Conservation (phyloP, 306 rosid species). For the Begonia masoniana region DNA sequence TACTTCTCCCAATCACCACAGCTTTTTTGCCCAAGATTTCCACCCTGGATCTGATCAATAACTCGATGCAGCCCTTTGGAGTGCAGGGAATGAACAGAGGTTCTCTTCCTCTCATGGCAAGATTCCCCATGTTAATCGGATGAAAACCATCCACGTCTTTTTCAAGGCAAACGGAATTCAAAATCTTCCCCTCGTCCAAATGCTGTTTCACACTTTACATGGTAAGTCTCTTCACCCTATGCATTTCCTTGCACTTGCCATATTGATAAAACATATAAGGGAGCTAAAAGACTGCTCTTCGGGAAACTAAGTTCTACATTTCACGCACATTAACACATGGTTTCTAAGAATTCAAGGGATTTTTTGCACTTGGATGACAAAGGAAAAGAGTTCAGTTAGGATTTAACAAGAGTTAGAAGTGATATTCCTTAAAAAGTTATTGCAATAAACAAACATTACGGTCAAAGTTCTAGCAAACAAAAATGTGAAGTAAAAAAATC, state of each 20-base stretch:
- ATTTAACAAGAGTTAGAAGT: too few relatives aligned
- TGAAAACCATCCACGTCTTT: slow-evolving; percentile 93
- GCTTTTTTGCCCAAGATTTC: slow-evolving; percentile 68
- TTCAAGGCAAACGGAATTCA: slow-evolving; percentile 46
- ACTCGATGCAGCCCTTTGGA: slow-evolving; percentile 82
- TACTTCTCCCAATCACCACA: slow-evolving; percentile 86
- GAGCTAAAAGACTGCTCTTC: too few relatives aligned
- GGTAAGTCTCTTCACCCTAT: neutral
- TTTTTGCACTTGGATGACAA: too few relatives aligned
- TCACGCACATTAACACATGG: too few relatives aligned
- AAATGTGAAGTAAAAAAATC: too few relatives aligned
- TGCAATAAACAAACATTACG: too few relatives aligned
- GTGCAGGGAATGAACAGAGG: slow-evolving; percentile 89
- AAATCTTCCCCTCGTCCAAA: slow-evolving; percentile 51
- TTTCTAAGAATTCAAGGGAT: too few relatives aligned
- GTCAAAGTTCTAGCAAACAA: too few relatives aligned
- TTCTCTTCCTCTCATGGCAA: slow-evolving; percentile 78
- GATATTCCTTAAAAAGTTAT: too few relatives aligned
- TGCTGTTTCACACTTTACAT: slow-evolving; percentile 35
- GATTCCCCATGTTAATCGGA: slow-evolving; percentile 73
- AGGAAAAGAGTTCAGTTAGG: too few relatives aligned
- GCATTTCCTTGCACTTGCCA: neutral
- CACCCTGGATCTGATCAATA: slow-evolving; percentile 74
- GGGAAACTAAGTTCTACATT: too few relatives aligned
- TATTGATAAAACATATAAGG: too few relatives aligned